These are phyloP conservation scores for Tylopilus subfusipes DNA, from an alignment of 768 basidiomycete species.

Conservation along the genomic window DNA sequence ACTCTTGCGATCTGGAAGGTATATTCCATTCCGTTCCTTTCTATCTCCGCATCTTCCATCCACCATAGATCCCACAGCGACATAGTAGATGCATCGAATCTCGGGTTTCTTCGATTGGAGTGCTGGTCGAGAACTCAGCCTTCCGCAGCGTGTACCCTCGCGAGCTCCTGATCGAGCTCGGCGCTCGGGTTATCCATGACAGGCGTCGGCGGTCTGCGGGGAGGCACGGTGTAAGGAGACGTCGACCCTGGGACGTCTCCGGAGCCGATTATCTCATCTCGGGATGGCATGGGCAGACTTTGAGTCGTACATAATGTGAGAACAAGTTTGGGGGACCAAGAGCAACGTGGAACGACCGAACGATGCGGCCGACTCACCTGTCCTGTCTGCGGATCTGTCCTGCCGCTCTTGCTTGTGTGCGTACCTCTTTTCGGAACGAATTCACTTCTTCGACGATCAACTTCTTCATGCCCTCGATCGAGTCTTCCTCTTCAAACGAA, in stretches of 20 bases:
- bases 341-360: background rate
- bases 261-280: conserved; percentile 77
- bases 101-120: background rate
- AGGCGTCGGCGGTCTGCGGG: conserved; percentile 53
- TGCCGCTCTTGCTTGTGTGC: conserved; percentile 64
- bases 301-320: background rate
- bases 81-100: background rate
- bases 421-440: conserved; percentile 83
- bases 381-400: conserved; percentile 75
- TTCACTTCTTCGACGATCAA: conserved; percentile 93
- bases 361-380: conserved; percentile 43
- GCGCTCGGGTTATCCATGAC: conserved; percentile 83
- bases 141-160: conserved; percentile 55
- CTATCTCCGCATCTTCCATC: background rate
- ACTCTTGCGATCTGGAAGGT: background rate
- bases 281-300: conserved; percentile 74
- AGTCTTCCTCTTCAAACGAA: conserved; percentile 92
- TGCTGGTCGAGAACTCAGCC: conserved; percentile 14
- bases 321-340: background rate
- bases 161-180: conserved; percentile 84
- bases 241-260: conserved; percentile 61
- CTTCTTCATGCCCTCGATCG: conserved; percentile 94
- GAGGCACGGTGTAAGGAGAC: conserved; percentile 55
- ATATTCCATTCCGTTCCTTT: background rate
- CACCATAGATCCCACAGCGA: background rate